A percentile compares a stretch with the other conserved stretches of the same genome.
Evolutionary conservation across 352 stramenopile genomes (phyloP).

Genomic region (Phytopythium chamaehyphon): DNA sequence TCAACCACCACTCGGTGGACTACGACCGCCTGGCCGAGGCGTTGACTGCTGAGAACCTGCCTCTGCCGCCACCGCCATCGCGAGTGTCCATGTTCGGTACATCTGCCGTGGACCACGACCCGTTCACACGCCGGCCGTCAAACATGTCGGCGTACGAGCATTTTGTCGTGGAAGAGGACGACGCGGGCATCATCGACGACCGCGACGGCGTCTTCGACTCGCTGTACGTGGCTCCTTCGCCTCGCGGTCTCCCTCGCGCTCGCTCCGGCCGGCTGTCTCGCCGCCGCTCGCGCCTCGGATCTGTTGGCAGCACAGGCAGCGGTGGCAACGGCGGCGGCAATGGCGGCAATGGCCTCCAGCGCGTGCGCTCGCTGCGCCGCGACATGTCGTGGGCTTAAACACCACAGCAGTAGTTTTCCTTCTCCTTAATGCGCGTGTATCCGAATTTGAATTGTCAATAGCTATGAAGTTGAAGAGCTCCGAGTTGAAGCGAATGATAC

Average conservation of each 20-base stretch:
- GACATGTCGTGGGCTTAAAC: neutral
- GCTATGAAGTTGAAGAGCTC: too few relatives aligned
- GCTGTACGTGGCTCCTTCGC: conserved; percentile 19
- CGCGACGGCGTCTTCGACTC: conserved; percentile 23
- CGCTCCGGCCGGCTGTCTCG: conserved; percentile 7
- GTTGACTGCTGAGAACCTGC: conserved; percentile 31
- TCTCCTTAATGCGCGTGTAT: neutral
- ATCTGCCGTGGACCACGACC: conserved; percentile 42
- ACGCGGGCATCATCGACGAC: conserved; percentile 10
- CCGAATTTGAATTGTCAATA: too few relatives aligned
- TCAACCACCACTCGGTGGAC: conserved; percentile 63
- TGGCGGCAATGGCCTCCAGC: conserved; percentile 9
- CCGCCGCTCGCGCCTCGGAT: conserved; percentile 19
- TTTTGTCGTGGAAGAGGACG: conserved; percentile 48
- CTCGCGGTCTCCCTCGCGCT: conserved; percentile 10
- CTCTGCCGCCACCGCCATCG: conserved; percentile 40
- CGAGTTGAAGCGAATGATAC: too few relatives aligned
- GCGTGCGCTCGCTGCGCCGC: conserved; percentile 1
- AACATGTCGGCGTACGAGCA: conserved; percentile 56
- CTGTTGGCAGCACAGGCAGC: conserved; percentile 13
- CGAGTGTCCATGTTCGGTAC: conserved; percentile 69
- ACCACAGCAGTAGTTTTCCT: neutral
- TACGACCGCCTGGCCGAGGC: conserved; percentile 39
- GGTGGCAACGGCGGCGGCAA: conserved; percentile 7
- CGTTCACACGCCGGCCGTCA: conserved; percentile 35